phyloP scores from a whole-genome alignment of 306 rosid genomes.

The Cucurbita moschata region DNA sequence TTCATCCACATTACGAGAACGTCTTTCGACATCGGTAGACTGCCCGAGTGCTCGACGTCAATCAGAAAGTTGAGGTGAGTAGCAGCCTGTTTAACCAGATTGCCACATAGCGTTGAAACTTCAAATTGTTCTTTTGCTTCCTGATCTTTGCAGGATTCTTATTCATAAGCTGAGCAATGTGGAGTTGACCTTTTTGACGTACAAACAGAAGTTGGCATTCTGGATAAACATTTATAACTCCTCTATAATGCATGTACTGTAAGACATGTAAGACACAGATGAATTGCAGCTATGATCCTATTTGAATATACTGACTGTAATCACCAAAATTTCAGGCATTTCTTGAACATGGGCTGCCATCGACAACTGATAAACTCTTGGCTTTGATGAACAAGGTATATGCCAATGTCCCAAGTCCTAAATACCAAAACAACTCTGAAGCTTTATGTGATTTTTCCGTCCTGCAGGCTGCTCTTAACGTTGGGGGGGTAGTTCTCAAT shows the following conservation, averaged over 20 bases:
- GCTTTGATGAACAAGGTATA: slow-evolving; percentile 72
- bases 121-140: not conserved
- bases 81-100: not conserved
- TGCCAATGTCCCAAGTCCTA: no score
- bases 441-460: not conserved
- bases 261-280: slow-evolving; percentile 27
- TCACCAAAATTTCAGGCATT: slow-evolving; percentile 53
- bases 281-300: not conserved
- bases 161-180: slow-evolving; percentile 45
- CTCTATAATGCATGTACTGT: slow-evolving; percentile 97
- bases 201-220: slow-evolving; percentile 87
- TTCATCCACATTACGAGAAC: slow-evolving; percentile 55
- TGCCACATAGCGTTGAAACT: not conserved
- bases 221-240: slow-evolving; percentile 95
- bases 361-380: slow-evolving; percentile 51
- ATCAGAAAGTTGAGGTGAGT: slow-evolving; percentile 46
- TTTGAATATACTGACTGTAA: not conserved
- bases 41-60: slow-evolving; percentile 30
- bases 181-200: slow-evolving; percentile 55
- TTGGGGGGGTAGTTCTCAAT: slow-evolving; percentile 77
- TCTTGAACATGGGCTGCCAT: slow-evolving; percentile 71
- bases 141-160: slow-evolving; percentile 31
- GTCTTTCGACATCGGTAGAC: slow-evolving; percentile 30
- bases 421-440: not conserved
- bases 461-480: slow-evolving; percentile 63